These are phyloP conservation scores for Fusarium temperatum DNA, from an alignment of 2,329 filamentous ascomycete genomes.

Conservation along the genomic window DNA sequence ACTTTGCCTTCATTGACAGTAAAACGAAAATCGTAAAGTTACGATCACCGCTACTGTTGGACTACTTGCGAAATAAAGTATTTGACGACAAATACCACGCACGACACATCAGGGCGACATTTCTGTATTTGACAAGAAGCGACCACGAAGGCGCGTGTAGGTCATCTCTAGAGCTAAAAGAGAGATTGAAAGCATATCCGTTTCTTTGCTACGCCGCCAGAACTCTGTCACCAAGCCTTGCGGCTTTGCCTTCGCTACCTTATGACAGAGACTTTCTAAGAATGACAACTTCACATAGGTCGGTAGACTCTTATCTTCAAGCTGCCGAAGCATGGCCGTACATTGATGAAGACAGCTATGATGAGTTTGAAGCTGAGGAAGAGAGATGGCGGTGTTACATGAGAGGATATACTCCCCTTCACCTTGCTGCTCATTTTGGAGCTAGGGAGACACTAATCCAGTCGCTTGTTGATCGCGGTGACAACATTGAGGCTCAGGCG, in stretches of 20 bases:
- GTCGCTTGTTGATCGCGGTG: not conserved
- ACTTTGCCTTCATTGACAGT: not conserved
- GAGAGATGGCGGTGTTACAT: not conserved
- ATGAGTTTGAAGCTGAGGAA: not conserved
- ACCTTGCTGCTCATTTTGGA: not conserved
- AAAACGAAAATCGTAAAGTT: not conserved
- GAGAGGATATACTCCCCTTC: not conserved
- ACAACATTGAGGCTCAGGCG: not conserved
- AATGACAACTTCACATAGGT: not conserved
- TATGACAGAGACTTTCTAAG: not conserved
- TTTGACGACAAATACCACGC: not conserved
- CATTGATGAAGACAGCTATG: not conserved
- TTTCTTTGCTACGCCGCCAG: constrained; percentile 6
- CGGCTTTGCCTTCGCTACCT: fast-evolving
- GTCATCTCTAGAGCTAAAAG: not conserved
- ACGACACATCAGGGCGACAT: fast-evolving
- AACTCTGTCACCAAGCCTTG: not conserved
- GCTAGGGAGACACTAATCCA: not conserved
- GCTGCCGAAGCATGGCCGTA: not conserved
- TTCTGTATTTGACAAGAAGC: not conserved
- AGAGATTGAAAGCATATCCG: not conserved
- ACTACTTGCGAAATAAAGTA: not conserved
- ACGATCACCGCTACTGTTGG: not conserved
- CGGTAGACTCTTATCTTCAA: not conserved
- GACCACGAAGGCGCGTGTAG: not conserved